Conservation (phyloP, 768 basidiomycete genomes). For the Suillus sp. region DNA sequence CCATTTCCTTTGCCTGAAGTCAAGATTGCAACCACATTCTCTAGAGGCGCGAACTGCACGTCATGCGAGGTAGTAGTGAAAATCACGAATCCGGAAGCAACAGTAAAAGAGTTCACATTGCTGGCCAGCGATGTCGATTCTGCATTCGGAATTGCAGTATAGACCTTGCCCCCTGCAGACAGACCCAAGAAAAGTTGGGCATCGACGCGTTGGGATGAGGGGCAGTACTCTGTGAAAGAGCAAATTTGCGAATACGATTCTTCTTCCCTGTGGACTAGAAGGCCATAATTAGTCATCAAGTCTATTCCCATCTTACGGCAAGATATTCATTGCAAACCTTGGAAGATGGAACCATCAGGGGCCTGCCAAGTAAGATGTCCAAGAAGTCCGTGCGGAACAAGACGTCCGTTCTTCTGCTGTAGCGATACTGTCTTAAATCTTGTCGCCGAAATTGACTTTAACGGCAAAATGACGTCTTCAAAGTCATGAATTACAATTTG, state of each 20-base stretch:
- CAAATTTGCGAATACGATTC: conserved; percentile 27
- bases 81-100: conserved; percentile 76
- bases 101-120: conserved; percentile 71
- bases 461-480: neutral
- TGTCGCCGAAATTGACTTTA: neutral
- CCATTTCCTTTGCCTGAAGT: conserved; percentile 14
- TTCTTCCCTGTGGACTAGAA: conserved; percentile 18
- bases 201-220: conserved; percentile 39
- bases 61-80: conserved; percentile 86
- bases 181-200: conserved; percentile 60
- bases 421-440: conserved; percentile 22
- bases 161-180: conserved; percentile 64
- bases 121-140: conserved; percentile 42
- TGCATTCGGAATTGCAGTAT: conserved; percentile 41
- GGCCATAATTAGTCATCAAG: conserved; percentile 12
- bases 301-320: conserved; percentile 3
- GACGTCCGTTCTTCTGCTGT: conserved; percentile 47
- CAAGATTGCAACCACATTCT: conserved; percentile 15
- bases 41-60: conserved; percentile 69
- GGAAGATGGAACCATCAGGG: conserved; percentile 48
- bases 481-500: conserved; percentile 31
- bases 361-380: conserved; percentile 44
- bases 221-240: conserved; percentile 63
- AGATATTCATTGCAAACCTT: conserved; percentile 35
- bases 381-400: conserved; percentile 34